phyloP scores from a whole-genome alignment of 2,329 filamentous ascomycete genomes.

The Claviceps pazoutovae region DNA sequence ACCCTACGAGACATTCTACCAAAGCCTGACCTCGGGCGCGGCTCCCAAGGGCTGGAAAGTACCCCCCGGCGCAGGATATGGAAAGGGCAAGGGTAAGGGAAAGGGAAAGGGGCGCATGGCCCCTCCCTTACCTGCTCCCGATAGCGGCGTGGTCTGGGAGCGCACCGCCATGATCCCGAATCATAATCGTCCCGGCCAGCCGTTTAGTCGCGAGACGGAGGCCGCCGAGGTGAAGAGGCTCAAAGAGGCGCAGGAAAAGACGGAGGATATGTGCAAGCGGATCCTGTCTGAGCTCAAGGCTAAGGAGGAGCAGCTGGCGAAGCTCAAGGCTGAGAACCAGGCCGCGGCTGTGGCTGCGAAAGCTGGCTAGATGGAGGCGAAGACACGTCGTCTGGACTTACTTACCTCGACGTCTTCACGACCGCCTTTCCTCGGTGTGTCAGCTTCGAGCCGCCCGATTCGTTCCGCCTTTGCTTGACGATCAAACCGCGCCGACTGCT shows the following conservation, averaged over 20 bases:
- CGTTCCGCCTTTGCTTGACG: neutral
- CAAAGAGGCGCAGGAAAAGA: constrained; percentile 48
- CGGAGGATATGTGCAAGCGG: constrained; percentile 45
- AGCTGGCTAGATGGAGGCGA: constrained; percentile 14
- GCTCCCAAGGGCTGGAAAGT: constrained; percentile 32
- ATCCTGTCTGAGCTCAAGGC: constrained; percentile 47
- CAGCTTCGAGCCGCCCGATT: neutral
- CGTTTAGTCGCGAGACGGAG: constrained; percentile 62
- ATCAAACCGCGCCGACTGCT: neutral
- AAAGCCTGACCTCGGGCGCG: constrained; percentile 64
- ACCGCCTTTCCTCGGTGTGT: neutral
- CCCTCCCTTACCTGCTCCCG: constrained; percentile 21
- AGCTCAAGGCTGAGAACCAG: constrained; percentile 44
- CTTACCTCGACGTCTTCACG: neutral
- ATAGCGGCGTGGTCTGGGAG: constrained; percentile 41
- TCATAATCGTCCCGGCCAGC: constrained; percentile 49
- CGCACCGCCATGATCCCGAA: constrained; percentile 64
- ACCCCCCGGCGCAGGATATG: constrained; percentile 26
- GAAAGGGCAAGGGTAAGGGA: constrained; percentile 38
- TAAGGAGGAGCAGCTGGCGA: constrained; percentile 48
- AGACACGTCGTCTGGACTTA: neutral
- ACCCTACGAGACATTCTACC: constrained; percentile 83
- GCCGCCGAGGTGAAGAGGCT: constrained; percentile 46
- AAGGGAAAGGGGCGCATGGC: constrained; percentile 24
- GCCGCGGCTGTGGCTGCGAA: constrained; percentile 23